Evolutionary conservation across 495 filamentous ascomycete genomes (phyloP).

Genomic region (Penicillium cinerascens): DNA sequence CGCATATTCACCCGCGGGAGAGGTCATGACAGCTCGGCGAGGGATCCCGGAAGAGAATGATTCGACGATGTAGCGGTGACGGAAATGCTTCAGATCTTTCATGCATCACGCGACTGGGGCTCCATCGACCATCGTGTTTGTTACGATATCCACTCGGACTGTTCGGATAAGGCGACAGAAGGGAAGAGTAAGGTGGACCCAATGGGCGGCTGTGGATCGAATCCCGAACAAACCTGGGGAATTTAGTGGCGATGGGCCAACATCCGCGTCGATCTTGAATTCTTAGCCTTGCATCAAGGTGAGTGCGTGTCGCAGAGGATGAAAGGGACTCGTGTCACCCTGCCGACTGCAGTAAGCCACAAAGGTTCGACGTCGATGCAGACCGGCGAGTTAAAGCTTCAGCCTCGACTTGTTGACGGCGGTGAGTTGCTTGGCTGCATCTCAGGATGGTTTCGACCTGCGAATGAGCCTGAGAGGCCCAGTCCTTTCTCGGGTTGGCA

Average conservation of each 20-base stretch:
- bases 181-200: constrained; percentile 3
- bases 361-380: background rate
- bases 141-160: constrained; percentile 38
- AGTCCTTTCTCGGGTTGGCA: constrained; percentile 3
- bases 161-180: constrained; percentile 24
- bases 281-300: constrained; percentile 14
- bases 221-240: constrained; percentile 2
- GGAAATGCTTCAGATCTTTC: constrained; percentile 3
- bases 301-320: background rate
- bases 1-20: constrained; percentile 3
- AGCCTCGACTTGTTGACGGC: constrained; percentile 8
- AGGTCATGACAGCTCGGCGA: constrained; percentile 6
- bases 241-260: background rate
- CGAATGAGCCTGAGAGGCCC: background rate
- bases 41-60: background rate
- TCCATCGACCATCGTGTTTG: constrained; percentile 32
- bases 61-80: constrained; percentile 32
- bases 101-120: constrained; percentile 23
- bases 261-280: constrained; percentile 7
- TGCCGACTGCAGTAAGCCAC: constrained; percentile 2
- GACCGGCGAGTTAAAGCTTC: background rate
- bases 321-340: background rate
- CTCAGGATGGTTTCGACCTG: background rate
- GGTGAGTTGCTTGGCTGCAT: constrained; percentile 31
- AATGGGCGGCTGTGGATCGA: constrained; percentile 17